phyloP scores from a whole-genome alignment of 257 asterid species.

The Echium plantagineum region DNA sequence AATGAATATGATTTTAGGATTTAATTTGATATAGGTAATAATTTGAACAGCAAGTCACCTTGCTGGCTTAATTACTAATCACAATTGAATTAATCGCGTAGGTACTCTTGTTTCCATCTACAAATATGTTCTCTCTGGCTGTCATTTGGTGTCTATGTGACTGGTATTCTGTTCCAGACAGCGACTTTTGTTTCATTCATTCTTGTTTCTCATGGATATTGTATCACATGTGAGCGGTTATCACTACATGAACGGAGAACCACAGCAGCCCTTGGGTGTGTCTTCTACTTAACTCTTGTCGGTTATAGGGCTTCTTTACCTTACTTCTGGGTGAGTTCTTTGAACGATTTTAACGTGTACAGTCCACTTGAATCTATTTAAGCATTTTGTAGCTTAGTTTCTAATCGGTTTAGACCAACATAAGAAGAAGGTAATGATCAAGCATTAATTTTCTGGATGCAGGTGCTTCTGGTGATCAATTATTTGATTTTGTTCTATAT shows the following conservation, averaged over 20 bases:
- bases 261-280: constrained; percentile 46
- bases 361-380: too few species aligned
- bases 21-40: background rate
- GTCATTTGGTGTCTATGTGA: constrained; percentile 80
- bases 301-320: constrained; percentile 80
- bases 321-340: constrained; percentile 59
- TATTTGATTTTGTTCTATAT: constrained; percentile 45
- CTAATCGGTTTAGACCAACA: too few species aligned
- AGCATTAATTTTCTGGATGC: background rate
- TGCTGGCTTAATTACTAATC: background rate
- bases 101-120: constrained; percentile 60
- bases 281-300: constrained; percentile 67
- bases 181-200: constrained; percentile 49
- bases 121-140: constrained; percentile 75
- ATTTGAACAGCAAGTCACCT: background rate
- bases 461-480: constrained; percentile 52
- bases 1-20: background rate
- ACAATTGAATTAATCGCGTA: constrained; percentile 17
- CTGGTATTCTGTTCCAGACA: constrained; percentile 66
- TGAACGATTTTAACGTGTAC: background rate
- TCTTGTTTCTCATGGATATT: constrained; percentile 72
- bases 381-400: too few species aligned
- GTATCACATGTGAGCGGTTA: constrained; percentile 68
- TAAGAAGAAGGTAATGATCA: too few species aligned
- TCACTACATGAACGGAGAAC: constrained; percentile 57